phyloP scores from a whole-genome alignment of 257 asterid genomes.

The Lithospermum erythrorhizon region DNA sequence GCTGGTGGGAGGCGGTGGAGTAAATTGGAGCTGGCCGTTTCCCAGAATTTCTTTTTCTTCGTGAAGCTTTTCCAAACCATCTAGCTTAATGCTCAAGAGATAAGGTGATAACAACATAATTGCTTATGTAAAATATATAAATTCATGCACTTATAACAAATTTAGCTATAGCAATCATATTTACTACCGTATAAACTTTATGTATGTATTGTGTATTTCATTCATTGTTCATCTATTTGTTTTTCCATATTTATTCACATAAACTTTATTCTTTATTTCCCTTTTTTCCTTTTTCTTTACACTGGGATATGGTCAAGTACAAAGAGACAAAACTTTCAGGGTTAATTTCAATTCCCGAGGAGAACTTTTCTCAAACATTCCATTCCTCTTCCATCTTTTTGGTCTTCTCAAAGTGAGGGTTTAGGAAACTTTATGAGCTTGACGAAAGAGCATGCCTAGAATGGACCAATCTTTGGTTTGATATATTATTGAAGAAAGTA shows the following conservation, averaged over 20 bases:
- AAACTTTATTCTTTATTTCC: not conserved
- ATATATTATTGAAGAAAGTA: too few relatives aligned
- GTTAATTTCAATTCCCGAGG: constrained; percentile 52
- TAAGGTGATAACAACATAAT: constrained; percentile 23
- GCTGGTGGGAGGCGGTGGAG: constrained; percentile 44
- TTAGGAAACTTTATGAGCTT: constrained; percentile 13
- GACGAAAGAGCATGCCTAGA: constrained; percentile 6
- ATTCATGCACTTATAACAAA: constrained; percentile 1
- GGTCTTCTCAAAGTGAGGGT: constrained; percentile 15
- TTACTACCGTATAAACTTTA: not conserved
- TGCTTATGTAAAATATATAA: not conserved
- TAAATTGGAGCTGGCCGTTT: constrained; percentile 38
- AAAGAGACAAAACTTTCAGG: constrained; percentile 14
- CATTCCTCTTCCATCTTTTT: constrained; percentile 3
- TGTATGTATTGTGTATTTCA: constrained; percentile 2
- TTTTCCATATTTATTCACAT: constrained; percentile 9
- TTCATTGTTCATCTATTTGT: not conserved
- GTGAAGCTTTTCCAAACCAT: constrained; percentile 27
- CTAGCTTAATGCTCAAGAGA: constrained; percentile 19
- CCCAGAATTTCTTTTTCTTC: constrained; percentile 22
- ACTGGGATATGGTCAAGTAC: constrained; percentile 46
- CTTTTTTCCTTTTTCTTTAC: not conserved
- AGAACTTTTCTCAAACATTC: constrained; percentile 13
- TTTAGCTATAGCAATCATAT: constrained; percentile 1
- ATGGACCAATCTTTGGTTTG: constrained; percentile 7